These are phyloP conservation scores for Babesia gibsoni DNA, from an alignment of 169 alveolate genomes.

Conservation along the genomic window DNA sequence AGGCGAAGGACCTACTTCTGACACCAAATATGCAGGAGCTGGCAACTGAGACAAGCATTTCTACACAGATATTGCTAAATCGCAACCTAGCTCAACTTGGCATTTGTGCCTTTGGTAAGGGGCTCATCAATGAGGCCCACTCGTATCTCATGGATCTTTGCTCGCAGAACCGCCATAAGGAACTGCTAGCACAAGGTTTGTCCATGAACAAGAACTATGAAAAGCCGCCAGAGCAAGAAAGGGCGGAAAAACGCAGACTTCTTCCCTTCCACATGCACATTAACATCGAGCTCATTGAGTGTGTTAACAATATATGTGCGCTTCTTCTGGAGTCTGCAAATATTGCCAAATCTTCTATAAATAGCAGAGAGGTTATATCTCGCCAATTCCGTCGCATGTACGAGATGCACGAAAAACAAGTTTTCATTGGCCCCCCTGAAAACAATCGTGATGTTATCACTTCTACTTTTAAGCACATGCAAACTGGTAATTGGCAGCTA, in stretches of 20 bases:
- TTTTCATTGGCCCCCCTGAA: slow-evolving; percentile 95
- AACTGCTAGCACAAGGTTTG: slow-evolving; percentile 92
- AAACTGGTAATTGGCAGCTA: slow-evolving; percentile 91
- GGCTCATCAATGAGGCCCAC: slow-evolving; percentile 88
- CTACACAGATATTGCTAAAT: slow-evolving; percentile 92
- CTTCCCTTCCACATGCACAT: slow-evolving; percentile 97
- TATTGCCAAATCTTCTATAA: slow-evolving; percentile 78
- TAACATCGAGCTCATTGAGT: slow-evolving; percentile 91
- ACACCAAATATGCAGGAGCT: slow-evolving; percentile 85
- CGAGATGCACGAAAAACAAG: slow-evolving; percentile 89
- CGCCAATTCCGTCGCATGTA: slow-evolving; percentile 89
- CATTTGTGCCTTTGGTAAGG: slow-evolving; percentile 93
- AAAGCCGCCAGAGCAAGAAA: slow-evolving; percentile 90
- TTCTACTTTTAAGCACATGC: slow-evolving; percentile 88
- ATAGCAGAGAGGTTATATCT: slow-evolving; percentile 70
- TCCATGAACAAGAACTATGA: slow-evolving; percentile 86
- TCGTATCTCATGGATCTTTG: slow-evolving; percentile 89
- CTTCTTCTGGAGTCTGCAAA: slow-evolving; percentile 90
- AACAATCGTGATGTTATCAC: slow-evolving; percentile 89
- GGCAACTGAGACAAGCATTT: slow-evolving; percentile 85
- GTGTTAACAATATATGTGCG: slow-evolving; percentile 90
- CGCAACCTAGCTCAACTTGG: slow-evolving; percentile 94
- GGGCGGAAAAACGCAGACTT: slow-evolving; percentile 92
- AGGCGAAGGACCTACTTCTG: slow-evolving; percentile 84
- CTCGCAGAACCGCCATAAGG: slow-evolving; percentile 89